Percentiles rank a stretch among this genome's conserved stretches.
Conservation (phyloP, 83 land plant species). For the Picea mariana region DNA sequence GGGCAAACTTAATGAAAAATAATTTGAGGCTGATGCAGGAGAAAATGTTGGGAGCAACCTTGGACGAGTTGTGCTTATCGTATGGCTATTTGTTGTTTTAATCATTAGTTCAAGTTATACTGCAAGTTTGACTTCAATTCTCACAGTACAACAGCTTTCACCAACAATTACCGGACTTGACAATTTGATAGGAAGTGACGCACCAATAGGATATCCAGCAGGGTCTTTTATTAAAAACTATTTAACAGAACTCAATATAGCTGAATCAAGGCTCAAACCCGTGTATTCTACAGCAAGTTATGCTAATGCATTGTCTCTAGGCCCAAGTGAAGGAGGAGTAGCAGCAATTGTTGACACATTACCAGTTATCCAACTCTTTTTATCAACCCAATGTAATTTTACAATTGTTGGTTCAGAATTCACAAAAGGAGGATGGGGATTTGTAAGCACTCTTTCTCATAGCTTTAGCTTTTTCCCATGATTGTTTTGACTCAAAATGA, state of each 20-base stretch:
- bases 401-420: constrained; percentile 60
- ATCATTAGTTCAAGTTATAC: constrained; percentile 86
- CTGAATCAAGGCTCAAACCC: constrained; percentile 54
- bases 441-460: constrained; percentile 46
- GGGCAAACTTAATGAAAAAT: too few species aligned
- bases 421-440: constrained; percentile 90
- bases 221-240: constrained; percentile 70
- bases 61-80: constrained; percentile 79
- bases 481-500: background rate
- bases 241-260: constrained; percentile 53
- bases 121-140: constrained; percentile 79
- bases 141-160: constrained; percentile 74
- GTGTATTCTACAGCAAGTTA: constrained; percentile 39
- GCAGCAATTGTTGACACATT: constrained; percentile 79
- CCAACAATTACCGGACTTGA: constrained; percentile 63
- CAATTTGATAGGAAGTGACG: constrained; percentile 46
- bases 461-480: background rate
- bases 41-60: constrained; percentile 80
- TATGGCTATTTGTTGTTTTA: constrained; percentile 93
- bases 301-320: constrained; percentile 53
- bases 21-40: constrained; percentile 37
- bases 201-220: constrained; percentile 66
- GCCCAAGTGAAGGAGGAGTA: constrained; percentile 53
- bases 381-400: constrained; percentile 60
- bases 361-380: constrained; percentile 69